Evolutionary conservation across 306 rosid species (phyloP), one percentile per base, ranked within the genome.

Genomic region (Glycine tomentella): DNA sequence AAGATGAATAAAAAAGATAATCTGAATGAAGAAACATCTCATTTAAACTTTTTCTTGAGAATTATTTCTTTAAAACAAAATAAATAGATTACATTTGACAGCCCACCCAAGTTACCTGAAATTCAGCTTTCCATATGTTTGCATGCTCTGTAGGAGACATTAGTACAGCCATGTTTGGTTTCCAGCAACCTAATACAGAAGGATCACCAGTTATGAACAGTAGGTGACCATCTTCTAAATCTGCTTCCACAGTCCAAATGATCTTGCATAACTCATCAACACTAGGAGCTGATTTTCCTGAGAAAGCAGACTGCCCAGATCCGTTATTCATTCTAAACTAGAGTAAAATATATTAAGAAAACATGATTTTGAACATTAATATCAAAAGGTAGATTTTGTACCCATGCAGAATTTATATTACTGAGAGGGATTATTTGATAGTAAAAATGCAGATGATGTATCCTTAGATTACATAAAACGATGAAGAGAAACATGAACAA

Each of bases 191-290:
- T 67, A 96, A 89, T 66, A 80, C 90, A 76, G 81, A 82, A 85
- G 90, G 90, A 72, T 92, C 98, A 71, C 99, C 99, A 83, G 94
- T 92, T 51, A 96, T 25, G 82, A 92, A 96, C 63, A 96, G 90
- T 76, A 87, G 90, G 83, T 96, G 91, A 86, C 87, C 93, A 58
- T 88, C 91, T 81, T 81, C 92, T 84, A 93, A 79, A 89, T 93
- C 96, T 70, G 97, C 92, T 86, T 93, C 97, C 69, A 92, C 74
- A 6, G 88, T 96, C 94, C 97, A 92, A 70, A 87, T 80, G 58
- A 93, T 84, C 74, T 85, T 88, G 89, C 96, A 89, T 69, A 57
- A 77, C 86, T 87, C 88, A 81, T 86, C 89, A 71, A 83, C 72
- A 82, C 76, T 65, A 63, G 84, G 44, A 79, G 81, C 86, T 78